These are phyloP conservation scores for Dipodascus geniculatus DNA, from an alignment of 805 yeast species.

Conservation along the genomic window DNA sequence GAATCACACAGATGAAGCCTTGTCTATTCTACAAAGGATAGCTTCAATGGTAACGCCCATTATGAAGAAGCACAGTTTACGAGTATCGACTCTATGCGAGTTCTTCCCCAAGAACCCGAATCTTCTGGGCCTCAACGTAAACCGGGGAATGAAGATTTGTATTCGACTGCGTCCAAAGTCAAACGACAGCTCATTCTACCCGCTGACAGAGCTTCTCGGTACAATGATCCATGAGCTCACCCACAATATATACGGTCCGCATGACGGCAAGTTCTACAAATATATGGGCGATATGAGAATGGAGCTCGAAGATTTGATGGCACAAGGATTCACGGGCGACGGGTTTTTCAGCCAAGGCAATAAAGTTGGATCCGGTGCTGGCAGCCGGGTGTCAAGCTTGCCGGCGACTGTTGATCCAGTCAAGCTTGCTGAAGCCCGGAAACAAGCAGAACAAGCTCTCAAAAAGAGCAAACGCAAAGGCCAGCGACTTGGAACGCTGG, in stretches of 20 bases:
- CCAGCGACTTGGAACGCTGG: conserved; percentile 1
- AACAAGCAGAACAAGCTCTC: conserved; percentile 19
- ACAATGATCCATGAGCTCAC: conserved; percentile 83
- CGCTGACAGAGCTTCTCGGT: conserved; percentile 54
- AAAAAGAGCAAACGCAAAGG: conserved; percentile 26
- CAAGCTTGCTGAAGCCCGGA: conserved; percentile 8
- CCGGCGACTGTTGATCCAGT: conserved; percentile 2
- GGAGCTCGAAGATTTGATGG: conserved; percentile 31
- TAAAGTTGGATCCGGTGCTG: conserved; percentile 33
- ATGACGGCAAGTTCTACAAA: conserved; percentile 57
- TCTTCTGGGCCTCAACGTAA: conserved; percentile 74
- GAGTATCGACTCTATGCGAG: conserved; percentile 61
- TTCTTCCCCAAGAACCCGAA: conserved; percentile 61
- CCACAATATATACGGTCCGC: conserved; percentile 74
- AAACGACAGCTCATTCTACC: conserved; percentile 42
- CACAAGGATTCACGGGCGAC: conserved; percentile 33
- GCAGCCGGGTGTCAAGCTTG: conserved; percentile 10
- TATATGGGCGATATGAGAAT: conserved; percentile 49
- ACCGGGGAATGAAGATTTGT: conserved; percentile 60
- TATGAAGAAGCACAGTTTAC: conserved; percentile 54
- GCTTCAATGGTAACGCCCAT: conserved; percentile 65
- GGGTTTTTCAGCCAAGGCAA: conserved; percentile 40
- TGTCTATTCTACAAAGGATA: conserved; percentile 51
- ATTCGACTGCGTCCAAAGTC: conserved; percentile 53
- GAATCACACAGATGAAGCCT: conserved; percentile 37